Base-by-base conservation (phyloP, 2,329 filamentous ascomycete species). In the Cyphellophora europaea region DNA sequence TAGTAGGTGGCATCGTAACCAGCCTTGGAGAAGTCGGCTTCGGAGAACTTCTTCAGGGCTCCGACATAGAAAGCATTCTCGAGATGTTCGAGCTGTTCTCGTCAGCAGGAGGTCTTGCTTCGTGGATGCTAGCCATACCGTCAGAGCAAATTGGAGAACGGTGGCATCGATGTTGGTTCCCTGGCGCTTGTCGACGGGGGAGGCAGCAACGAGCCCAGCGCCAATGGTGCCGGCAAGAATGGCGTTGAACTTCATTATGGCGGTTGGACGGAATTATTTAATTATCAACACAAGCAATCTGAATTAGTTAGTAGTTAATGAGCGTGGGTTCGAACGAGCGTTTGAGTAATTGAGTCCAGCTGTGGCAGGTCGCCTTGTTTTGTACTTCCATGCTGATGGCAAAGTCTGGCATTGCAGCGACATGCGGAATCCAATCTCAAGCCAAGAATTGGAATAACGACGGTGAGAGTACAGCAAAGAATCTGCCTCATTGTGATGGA, bases 21-120 rank as follows among this genome's bases (percentile, higher is more conserved):
- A 10, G 79, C 64, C 21, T 73, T 73, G 12, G 61, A 53, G 58
- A 86, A 85, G 50, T 83, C 74, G 15, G 66, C 54, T 27, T 71
- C 68, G 17, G 73, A 66, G 61, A 84, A 82, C 56, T 75, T 69
- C 43, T 68, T 66, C 52, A 86, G 82, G 25, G 78, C 80, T 52
- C 80, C 68, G 48, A 72, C 66, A 67, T 86, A 86, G 59, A 84
- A 86, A 33, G 69, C 65, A 14, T 75, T 67, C 61, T 86, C 81
- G 50, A 86, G 77, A 60, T 80, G 77, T 60, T 86, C 82, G 30
- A 83, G 67, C 36, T 38, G 13, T 10, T 30, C 13, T 13, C 13
- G 28, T 30, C 28, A 30, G 5, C 80, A 84, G 37, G 84, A 64
- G 43, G 80, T 80, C 53, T 76, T 80, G 43, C 25, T 19, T 8